Evolutionary conservation across 2,329 filamentous ascomycete species (phyloP).

Genomic region (Aspergillus flavus): DNA sequence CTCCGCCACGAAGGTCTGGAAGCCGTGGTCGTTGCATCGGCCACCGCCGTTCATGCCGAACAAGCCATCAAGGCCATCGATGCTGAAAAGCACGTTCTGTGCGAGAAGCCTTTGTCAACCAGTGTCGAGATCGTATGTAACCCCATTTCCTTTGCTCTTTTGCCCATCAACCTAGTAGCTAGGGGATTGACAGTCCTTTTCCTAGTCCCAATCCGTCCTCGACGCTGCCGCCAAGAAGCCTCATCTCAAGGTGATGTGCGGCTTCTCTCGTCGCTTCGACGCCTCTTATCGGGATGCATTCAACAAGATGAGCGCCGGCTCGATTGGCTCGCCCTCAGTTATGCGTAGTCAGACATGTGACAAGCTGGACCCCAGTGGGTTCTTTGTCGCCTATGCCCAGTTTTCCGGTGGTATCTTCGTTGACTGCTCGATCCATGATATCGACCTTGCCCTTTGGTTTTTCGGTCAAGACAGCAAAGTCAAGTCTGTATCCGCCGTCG

Average conservation of each 20-base stretch:
- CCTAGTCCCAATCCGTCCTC: constrained; percentile 62
- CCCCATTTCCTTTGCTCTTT: neutral
- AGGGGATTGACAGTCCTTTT: neutral
- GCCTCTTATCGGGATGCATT: constrained; percentile 64
- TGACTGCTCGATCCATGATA: constrained; percentile 72
- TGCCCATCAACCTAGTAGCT: neutral
- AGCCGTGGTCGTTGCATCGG: constrained; percentile 59
- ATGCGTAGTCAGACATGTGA: constrained; percentile 69
- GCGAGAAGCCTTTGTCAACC: constrained; percentile 59
- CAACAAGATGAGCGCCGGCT: constrained; percentile 53
- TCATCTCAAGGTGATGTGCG: constrained; percentile 67
- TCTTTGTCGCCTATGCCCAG: constrained; percentile 69
- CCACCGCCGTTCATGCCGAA: constrained; percentile 59
- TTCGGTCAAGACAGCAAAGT: constrained; percentile 58
- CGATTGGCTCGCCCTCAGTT: constrained; percentile 62
- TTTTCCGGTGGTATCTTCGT: constrained; percentile 71
- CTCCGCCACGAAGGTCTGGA: constrained; percentile 57
- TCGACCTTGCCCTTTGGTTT: constrained; percentile 67
- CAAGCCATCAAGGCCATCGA: constrained; percentile 61
- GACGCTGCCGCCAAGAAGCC: constrained; percentile 58
- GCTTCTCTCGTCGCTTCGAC: constrained; percentile 69
- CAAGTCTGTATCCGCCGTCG: constrained; percentile 59
- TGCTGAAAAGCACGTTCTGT: constrained; percentile 58
- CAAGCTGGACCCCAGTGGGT: constrained; percentile 65
- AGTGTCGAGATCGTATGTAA: constrained; percentile 58